Base-by-base conservation (phyloP, 352 stramenopile genomes). In the Globisporangium parvum region DNA sequence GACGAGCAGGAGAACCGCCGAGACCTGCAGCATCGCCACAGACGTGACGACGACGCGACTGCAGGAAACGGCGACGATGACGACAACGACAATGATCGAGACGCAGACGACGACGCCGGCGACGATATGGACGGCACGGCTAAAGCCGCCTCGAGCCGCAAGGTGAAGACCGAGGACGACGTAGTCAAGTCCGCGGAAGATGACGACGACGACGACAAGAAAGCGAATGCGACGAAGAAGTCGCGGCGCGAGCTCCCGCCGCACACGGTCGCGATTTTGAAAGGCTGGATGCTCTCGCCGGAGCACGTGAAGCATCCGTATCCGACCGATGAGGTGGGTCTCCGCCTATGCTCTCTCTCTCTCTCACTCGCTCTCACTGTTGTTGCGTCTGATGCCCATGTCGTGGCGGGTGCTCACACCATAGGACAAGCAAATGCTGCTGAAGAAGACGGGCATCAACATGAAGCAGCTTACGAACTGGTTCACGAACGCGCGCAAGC, bases 401-500 rank as follows among this genome's bases (percentile, higher is more conserved):
- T n/a, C n/a, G n/a, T n/a, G n/a, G n/a, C n/a, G n/a, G n/a, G n/a
- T n/a, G n/a, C n/a, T n/a, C n/a, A n/a, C n/a, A n/a, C n/a, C n/a
- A 44, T 50, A 87, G 70, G 85, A 96, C 68, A 96, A 96, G 62
- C 83, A 93, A 77, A 91, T 90, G 83, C 66, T 96, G 58, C 71
- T 93, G 10, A 87, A 90, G 69, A 89, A 91, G 73, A 93, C 86
- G 14, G 85, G 82, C 26, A 91, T 96, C 59, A 93, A 88, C 62
- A 93, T 94, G 85, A 94, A 93, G 67, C 86, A 96, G 69, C 80
- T 96, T 47, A 96, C 85, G 3, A 93, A 95, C 52, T 95, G 86
- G 86, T 94, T 95, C 55, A 95, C 86, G 12, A 95, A 95, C 63
- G 85, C 82, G 1, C 78, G 86, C 40, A 95, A 95, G 55, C 82